These are phyloP conservation scores for Elaeagnus macrophylla DNA, from an alignment of 306 rosid species.

Conservation along the genomic window DNA sequence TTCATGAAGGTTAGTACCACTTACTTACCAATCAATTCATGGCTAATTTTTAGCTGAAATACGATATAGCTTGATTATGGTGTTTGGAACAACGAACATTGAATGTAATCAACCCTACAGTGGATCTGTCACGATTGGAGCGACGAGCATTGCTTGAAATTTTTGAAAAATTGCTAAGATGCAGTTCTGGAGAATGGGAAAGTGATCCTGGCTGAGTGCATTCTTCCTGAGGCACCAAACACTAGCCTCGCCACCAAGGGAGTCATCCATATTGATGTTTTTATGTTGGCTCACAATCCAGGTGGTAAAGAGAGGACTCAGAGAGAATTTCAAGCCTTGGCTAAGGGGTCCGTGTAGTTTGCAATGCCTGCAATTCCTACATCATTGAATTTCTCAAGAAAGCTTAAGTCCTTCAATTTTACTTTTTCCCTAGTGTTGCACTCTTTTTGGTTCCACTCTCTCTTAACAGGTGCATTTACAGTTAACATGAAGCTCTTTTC, in stretches of 20 bases:
- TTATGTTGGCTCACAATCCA: conserved; percentile 81
- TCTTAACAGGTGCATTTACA: too few species aligned
- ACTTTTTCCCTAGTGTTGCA: too few species aligned
- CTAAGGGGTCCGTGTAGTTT: conserved; percentile 43
- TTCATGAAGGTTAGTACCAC: conserved; percentile 63
- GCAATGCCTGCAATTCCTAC: conserved; percentile 60
- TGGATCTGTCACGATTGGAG: conserved; percentile 97
- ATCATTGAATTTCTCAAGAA: conserved; percentile 71
- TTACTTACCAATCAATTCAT: too few species aligned
- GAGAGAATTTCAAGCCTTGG: conserved; percentile 65
- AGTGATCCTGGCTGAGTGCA: conserved; percentile 84
- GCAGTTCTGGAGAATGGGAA: conserved; percentile 69
- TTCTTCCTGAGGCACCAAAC: conserved; percentile 80
- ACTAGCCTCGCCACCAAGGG: conserved; percentile 72
- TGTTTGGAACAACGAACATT: too few species aligned
- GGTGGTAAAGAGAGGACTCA: conserved; percentile 96
- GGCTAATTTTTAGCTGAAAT: too few species aligned
- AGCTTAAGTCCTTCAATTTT: too few species aligned
- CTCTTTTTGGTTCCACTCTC: too few species aligned
- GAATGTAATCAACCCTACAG: conserved; percentile 18
- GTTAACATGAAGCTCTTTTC: too few species aligned
- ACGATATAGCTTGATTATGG: too few species aligned
- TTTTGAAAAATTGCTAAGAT: conserved; percentile 69
- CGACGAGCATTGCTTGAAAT: conserved; percentile 73
- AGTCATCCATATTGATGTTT: conserved; percentile 57